Conservation (phyloP, 257 asterid genomes). For the Petunia secreta region DNA sequence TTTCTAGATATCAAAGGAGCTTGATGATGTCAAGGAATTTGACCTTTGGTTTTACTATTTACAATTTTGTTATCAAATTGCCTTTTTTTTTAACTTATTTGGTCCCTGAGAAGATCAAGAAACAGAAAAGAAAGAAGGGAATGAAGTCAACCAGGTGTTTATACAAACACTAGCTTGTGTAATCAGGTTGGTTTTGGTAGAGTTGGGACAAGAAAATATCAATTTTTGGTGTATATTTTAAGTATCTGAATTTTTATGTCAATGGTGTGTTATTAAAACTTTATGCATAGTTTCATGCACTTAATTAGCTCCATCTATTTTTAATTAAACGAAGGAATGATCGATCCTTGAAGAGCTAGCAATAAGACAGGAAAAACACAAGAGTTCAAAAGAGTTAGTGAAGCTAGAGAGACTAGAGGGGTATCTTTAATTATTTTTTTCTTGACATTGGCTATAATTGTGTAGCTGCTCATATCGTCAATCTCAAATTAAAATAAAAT, state of each 20-base stretch:
- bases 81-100: background rate
- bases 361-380: background rate
- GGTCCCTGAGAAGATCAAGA: constrained; percentile 3
- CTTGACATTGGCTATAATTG: background rate
- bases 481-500: too few species aligned
- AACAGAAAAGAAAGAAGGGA: background rate
- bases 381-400: background rate
- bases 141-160: constrained; percentile 38
- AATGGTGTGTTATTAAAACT: background rate
- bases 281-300: constrained; percentile 12
- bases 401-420: constrained; percentile 1
- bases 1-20: constrained; percentile 12
- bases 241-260: background rate
- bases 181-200: constrained; percentile 29
- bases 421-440: background rate
- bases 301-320: background rate
- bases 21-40: constrained; percentile 51
- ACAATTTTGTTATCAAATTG: constrained; percentile 32
- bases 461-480: too few species aligned
- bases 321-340: background rate
- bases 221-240: background rate
- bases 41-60: constrained; percentile 43
- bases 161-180: constrained; percentile 30
- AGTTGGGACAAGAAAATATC: constrained; percentile 8
- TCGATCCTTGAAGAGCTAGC: background rate